Conservation (phyloP, 2,329 filamentous ascomycete genomes). For the Phymatotrichopsis omnivora region DNA sequence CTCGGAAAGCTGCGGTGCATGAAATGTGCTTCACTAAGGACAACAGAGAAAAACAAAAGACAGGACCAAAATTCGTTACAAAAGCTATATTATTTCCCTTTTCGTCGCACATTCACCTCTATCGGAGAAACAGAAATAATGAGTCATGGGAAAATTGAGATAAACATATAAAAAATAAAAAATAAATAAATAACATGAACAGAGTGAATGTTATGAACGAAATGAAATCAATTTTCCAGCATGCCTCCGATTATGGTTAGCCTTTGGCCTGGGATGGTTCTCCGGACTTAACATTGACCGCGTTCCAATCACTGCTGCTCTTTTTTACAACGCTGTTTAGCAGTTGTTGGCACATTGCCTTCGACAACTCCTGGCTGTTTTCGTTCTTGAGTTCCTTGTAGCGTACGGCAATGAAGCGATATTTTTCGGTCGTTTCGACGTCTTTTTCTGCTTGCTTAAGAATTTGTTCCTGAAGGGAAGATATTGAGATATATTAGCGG, state of each 20-base stretch:
- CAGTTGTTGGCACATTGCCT: neutral
- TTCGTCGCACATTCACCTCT: neutral
- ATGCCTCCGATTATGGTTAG: no score
- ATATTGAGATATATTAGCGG: no score
- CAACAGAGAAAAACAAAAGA: neutral
- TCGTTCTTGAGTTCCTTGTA: slow-evolving; percentile 19
- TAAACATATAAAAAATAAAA: neutral
- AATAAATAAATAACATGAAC: neutral
- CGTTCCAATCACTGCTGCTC: no score
- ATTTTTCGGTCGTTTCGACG: slow-evolving; percentile 16
- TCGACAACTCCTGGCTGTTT: slow-evolving; percentile 9
- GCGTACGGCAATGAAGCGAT: slow-evolving; percentile 9
- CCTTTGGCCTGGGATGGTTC: no score
- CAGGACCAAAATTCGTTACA: neutral
- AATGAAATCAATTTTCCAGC: neutral
- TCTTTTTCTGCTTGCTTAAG: slow-evolving; percentile 15
- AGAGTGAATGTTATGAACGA: neutral
- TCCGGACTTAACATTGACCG: no score
- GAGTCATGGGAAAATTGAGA: neutral
- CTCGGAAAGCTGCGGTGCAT: no score
- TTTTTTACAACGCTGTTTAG: no score
- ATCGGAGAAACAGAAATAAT: neutral
- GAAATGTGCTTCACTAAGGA: neutral
- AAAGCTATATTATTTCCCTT: no score
- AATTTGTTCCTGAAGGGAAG: no score